Base-by-base conservation (phyloP, 192 early-diverging fungal genomes). In the Jimgerdemannia flammicorona region DNA sequence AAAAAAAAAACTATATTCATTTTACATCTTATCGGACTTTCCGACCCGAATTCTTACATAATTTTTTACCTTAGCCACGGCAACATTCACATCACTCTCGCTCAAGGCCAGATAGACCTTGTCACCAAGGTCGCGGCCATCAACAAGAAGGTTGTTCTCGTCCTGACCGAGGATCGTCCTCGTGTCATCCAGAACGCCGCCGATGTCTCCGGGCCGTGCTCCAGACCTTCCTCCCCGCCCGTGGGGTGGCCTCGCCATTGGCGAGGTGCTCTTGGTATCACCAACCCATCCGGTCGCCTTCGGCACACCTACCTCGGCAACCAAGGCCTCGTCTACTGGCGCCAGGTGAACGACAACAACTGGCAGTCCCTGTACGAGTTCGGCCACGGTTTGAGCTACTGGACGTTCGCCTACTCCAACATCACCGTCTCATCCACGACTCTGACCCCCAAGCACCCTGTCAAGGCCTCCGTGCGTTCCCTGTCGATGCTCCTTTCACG, bases 101-200 rank as follows among this genome's bases (percentile, higher is more conserved):
- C 87, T 6, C 19, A 43, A 17, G 82, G 82, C 4, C 88, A 90
- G 40, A 74, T 91, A 4, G 64, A 74, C 7, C 19, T 65, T 14
- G 70, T 79, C 14, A 70, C 76, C 43, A 65, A 65, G 0, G 75
- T 69, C 0, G 76, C 77, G 10, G 65, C 74, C 43, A 29, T 29
- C 29, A 77, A 72, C 18, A 83, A 81, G n/a, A n/a, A n/a, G 3
- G 54, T 91, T 10, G 72, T 89, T 3, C 78, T 81, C 3, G 71
- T 91, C 49, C 81, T 91, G 0, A 83, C 90, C 1, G 76, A 84
- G 43, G 88, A 85, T 18, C 86, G 90, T 3, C 90, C 90, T 3
- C 82, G 88, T 41, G 79, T 87, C 43, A 74, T 91, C 0, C 66
- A 81, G 42, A 78, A 86, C 8, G 72, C 84, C 3, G 79, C 72